Evolutionary conservation across 768 basidiomycete species (phyloP).

Genomic region (Plicaturopsis crispa): DNA sequence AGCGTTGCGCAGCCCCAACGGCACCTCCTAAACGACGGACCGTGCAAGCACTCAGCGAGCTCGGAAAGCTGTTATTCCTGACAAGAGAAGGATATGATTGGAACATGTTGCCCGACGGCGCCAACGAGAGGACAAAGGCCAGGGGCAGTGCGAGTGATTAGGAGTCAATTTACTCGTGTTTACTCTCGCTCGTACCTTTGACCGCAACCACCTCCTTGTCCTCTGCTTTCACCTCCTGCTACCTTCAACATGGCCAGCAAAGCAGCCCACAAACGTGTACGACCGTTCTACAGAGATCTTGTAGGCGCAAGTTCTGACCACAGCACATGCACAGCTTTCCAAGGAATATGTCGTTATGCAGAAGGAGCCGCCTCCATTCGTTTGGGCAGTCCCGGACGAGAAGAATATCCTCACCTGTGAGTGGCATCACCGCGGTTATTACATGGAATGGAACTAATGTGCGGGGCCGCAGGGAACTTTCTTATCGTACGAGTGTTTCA

Average conservation of each 20-base stretch:
- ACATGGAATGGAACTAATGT: too few relatives aligned
- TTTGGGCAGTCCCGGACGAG: slow-evolving; percentile 94
- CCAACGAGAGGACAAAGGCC: too few relatives aligned
- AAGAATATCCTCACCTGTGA: slow-evolving; percentile 94
- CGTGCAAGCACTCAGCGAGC: too few relatives aligned
- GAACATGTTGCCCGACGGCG: too few relatives aligned
- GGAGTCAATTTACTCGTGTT: too few relatives aligned
- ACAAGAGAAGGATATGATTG: too few relatives aligned
- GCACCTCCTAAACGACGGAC: too few relatives aligned
- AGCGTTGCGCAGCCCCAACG: too few relatives aligned
- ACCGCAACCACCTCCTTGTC: neutral
- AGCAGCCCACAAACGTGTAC: slow-evolving; percentile 79
- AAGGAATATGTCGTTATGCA: slow-evolving; percentile 94
- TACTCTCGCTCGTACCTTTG: too few relatives aligned
- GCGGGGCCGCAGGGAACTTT: slow-evolving; percentile 91
- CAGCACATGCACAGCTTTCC: slow-evolving; percentile 43
- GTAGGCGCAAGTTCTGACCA: slow-evolving; percentile 4
- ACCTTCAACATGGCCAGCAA: slow-evolving; percentile 71
- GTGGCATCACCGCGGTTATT: too few relatives aligned
- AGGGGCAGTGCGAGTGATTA: too few relatives aligned
- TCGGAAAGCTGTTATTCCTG: too few relatives aligned
- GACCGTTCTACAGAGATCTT: slow-evolving; percentile 8
- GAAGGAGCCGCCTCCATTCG: slow-evolving; percentile 88
- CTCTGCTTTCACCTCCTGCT: neutral
- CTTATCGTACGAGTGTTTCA: slow-evolving; percentile 77